Evolutionary conservation across 495 filamentous ascomycete species (phyloP), one percentile per base, ranked within the genome.

Genomic region (Endocarpon pusillum): DNA sequence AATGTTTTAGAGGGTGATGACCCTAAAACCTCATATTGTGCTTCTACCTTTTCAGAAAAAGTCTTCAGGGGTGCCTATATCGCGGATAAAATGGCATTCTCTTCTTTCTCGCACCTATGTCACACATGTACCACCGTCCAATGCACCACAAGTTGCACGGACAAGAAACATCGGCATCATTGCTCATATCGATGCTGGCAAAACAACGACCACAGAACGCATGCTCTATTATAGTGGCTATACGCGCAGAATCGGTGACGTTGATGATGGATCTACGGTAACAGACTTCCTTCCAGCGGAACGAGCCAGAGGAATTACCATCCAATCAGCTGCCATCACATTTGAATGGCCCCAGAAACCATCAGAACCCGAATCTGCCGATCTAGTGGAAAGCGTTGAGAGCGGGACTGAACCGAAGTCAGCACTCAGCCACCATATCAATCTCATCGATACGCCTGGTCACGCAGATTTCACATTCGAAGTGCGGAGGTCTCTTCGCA

Each of bases 381-480:
- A n/a, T n/a, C n/a, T n/a, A n/a, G n/a, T n/a, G n/a, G n/a, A n/a
- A n/a, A n/a, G n/a, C n/a, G 16, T 39, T 35, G 14, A 24, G 23
- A 5, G 29, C 36, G 25, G 42, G 40, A 22, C 34, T 42, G 23
- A 17, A 36, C 37, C 37, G 42, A 23, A 58, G 37, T 50, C 58
- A 34, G 34, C 64, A 39, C 40, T 62, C 46, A 43, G 66, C 14
- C 76, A 85, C 45, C 78, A 67, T 4, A 76, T 99, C 48, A 96
- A 96, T 54, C 61, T 99, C 1, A 96, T 99, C 30, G 91, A 99
- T 53, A 99, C 91, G 0, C 91, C 91, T 0, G 91, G 91, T 2
- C 91, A 99, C 44, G 87, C 91, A 17, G 91, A 99, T 51, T 99
- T 99, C 49, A 92, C 89, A 2, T 96, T 96, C 43, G 91, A 99